These are phyloP conservation scores for Geranium rotundifolium DNA, from an alignment of 345 rosid species.

Conservation along the genomic window DNA sequence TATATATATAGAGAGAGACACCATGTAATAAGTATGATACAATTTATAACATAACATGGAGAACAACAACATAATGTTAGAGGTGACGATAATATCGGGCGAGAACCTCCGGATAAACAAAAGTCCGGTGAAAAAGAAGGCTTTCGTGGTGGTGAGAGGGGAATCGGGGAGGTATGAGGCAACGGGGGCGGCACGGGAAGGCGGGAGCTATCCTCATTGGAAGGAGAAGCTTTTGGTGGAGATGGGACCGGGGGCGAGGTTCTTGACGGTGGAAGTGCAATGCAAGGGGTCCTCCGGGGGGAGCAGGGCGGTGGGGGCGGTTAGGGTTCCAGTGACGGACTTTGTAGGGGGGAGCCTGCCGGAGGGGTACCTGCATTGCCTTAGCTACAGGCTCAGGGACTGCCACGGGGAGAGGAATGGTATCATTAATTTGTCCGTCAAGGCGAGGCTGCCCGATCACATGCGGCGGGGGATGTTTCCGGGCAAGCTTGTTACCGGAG, in stretches of 20 bases:
- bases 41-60: no score
- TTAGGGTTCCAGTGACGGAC: constrained; percentile 16
- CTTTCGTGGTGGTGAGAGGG: constrained; percentile 10
- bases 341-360: constrained; percentile 17
- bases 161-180: constrained; percentile 1
- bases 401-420: constrained; percentile 11
- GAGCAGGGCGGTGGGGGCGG: constrained; percentile 11
- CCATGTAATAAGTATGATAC: neutral
- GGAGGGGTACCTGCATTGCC: constrained; percentile 11
- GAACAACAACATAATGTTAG: neutral
- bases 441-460: constrained; percentile 8
- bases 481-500: constrained; percentile 29
- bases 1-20: no score
- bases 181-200: constrained; percentile 5
- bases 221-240: constrained; percentile 11
- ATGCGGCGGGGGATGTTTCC: constrained; percentile 5
- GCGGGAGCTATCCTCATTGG: constrained; percentile 16
- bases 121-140: constrained; percentile 9
- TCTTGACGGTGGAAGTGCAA: constrained; percentile 10
- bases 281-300: constrained; percentile 7
- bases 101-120: constrained; percentile 14
- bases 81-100: constrained; percentile 11
- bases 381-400: constrained; percentile 24
- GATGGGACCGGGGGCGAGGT: constrained; percentile 1
- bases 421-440: constrained; percentile 18